Conservation (phyloP, 768 basidiomycete species). For the Suillus bovinus region DNA sequence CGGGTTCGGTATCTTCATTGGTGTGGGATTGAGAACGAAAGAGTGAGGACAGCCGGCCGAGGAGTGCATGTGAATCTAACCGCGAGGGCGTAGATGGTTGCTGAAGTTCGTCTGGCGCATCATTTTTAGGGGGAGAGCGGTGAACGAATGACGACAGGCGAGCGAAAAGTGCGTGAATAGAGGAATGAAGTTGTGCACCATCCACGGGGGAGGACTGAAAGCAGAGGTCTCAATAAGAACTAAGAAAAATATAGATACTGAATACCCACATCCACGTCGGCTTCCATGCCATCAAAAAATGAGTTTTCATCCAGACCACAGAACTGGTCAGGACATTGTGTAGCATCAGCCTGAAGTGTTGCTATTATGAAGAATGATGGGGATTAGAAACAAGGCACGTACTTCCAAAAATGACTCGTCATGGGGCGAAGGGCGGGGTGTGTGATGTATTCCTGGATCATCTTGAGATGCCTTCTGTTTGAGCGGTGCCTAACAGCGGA, state of each 20-base stretch:
- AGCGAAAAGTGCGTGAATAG: neutral
- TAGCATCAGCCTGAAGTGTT: too few relatives aligned
- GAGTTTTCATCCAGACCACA: too few relatives aligned
- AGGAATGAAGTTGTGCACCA: too few relatives aligned
- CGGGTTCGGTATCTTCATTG: neutral
- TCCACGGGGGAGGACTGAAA: too few relatives aligned
- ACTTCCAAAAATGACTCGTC: neutral
- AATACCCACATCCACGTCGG: too few relatives aligned
- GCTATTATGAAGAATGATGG: neutral
- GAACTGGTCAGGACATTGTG: too few relatives aligned
- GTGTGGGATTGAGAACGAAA: neutral
- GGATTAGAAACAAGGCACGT: neutral
- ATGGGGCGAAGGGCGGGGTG: neutral
- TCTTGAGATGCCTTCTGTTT: too few relatives aligned
- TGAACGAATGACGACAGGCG: neutral
- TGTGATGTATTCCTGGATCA: neutral
- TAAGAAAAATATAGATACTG: too few relatives aligned
- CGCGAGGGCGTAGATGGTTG: neutral
- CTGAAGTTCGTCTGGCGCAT: neutral
- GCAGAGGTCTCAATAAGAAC: too few relatives aligned
- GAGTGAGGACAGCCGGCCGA: neutral
- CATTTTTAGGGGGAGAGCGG: neutral
- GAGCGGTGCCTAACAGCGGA: too few relatives aligned
- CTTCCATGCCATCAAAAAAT: too few relatives aligned
- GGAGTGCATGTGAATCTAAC: neutral